Conservation (phyloP, 2,329 filamentous ascomycete species). For the Phaeosphaeria sp. region DNA sequence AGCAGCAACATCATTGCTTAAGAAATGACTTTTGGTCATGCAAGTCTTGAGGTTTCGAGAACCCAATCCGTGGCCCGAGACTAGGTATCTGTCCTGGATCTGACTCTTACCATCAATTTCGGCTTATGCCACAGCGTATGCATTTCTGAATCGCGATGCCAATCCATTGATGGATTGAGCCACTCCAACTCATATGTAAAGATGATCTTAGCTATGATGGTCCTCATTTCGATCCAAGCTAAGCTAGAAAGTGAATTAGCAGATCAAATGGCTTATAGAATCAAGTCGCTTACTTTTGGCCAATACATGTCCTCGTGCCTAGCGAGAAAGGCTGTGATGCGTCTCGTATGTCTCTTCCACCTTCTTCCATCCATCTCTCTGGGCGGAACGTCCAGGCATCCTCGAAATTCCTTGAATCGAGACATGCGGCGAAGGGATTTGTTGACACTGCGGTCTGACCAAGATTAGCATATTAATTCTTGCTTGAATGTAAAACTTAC, state of each 20-base stretch:
- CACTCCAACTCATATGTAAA: conserved; percentile 49
- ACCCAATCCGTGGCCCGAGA: too few species aligned
- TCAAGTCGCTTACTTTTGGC: conserved; percentile 8
- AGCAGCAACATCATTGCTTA: too few species aligned
- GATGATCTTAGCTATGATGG: conserved; percentile 47
- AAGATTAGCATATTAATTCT: neutral
- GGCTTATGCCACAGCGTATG: conserved; percentile 21
- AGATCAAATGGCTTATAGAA: neutral
- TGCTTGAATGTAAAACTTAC: conserved; percentile 15
- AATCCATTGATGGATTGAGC: neutral
- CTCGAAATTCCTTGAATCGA: conserved; percentile 32
- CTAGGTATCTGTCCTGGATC: too few species aligned
- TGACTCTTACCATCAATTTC: conserved; percentile 12
- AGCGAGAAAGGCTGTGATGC: conserved; percentile 27
- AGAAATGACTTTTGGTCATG: too few species aligned
- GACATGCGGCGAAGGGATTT: conserved; percentile 31
- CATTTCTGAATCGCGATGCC: conserved; percentile 14
- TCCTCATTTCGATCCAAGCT: conserved; percentile 36
- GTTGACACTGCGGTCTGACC: conserved; percentile 26
- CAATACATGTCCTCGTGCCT: conserved; percentile 30
- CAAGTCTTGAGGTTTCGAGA: too few species aligned
- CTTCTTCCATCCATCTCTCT: conserved; percentile 32
- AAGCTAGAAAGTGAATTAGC: conserved; percentile 6
- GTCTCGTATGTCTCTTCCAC: conserved; percentile 22
- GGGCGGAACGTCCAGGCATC: conserved; percentile 33